Evolutionary conservation across 345 rosid genomes (phyloP), one percentile per base, ranked within the genome.

Genomic region (Moringa oleifera): DNA sequence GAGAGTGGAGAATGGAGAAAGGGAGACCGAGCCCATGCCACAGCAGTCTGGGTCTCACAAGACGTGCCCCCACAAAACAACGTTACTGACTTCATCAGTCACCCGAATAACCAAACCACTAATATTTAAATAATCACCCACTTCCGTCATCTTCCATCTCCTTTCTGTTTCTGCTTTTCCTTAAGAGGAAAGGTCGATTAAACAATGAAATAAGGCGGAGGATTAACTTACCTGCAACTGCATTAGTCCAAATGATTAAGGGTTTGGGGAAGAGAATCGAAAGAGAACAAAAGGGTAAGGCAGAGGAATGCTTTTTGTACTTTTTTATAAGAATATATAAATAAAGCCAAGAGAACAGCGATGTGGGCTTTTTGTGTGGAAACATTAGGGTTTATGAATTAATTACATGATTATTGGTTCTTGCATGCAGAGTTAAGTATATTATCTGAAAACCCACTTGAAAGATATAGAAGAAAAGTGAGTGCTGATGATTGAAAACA

Each of bases 401-500:
- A n/a, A n/a, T 7, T 51, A 28, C 23, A 50, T 33, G 6, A 11
- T 46, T 64, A 54, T 37, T 20, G 23, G 21, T 23, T 55, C 4
- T 18, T 20, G 21, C 25, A 53, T 49, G 25, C 8, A 58, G 25
- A 62, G 11, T 21, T 61, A 24, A 55, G 55, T 54, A 60, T 19
- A 41, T 41, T 41, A 41, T 54, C 65, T 60, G 25, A 25, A 41
- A 45, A 37, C 23, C 21, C 50, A 49, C 59, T 21, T n/a, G 53
- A 61, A 20, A 64, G 63, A 22, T 7, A 57, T n/a, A 57, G 23
- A 8, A 20, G 28, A 51, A 61, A 53, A 49, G 20, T 50, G 12
- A n/a, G 47, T 33, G 23, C 36, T 57, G 61, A 65, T 75, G 64
- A 68, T 71, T 71, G 65, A 33, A 59, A 67, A 71, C 71, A 55